These are phyloP conservation scores for Volvariella volvacea DNA, from an alignment of 1,284 basidiomycete genomes.

Conservation along the genomic window DNA sequence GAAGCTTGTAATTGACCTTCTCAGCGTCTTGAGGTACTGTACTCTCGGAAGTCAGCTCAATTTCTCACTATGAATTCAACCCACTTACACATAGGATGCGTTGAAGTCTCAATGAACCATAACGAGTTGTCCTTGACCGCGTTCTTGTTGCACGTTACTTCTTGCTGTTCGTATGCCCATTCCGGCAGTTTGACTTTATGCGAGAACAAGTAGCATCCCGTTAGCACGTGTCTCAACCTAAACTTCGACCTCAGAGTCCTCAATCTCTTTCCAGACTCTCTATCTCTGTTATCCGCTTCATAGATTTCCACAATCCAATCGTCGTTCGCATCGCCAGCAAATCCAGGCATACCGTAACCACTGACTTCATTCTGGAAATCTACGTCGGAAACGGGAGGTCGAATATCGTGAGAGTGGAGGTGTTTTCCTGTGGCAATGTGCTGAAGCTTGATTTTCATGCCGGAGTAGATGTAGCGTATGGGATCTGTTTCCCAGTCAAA, in stretches of 20 bases:
- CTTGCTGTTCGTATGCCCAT: conserved; percentile 98
- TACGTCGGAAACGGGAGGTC: conserved; percentile 95
- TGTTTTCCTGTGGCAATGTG: conserved; percentile 82
- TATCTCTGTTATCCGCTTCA: conserved; percentile 58
- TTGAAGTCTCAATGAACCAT: conserved; percentile 92
- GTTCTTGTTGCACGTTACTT: conserved; percentile 98
- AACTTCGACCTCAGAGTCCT: conserved; percentile 82
- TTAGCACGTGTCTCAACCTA: conserved; percentile 78
- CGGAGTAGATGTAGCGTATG: conserved; percentile 60
- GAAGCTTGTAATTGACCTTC: conserved; percentile 84
- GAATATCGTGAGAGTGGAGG: conserved; percentile 91
- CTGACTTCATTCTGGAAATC: conserved; percentile 99
- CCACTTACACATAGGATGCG: conserved; percentile 68
- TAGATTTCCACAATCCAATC: conserved; percentile 94
- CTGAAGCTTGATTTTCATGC: conserved; percentile 75
- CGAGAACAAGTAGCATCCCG: conserved; percentile 95
- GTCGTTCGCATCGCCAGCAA: conserved; percentile 86
- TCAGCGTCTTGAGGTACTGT: conserved; percentile 65
- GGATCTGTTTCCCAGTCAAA: conserved; percentile 54
- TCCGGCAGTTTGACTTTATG: conserved; percentile 97
- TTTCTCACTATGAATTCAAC: not conserved
- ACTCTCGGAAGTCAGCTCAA: too few species aligned
- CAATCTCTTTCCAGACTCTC: conserved; percentile 63
- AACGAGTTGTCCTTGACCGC: conserved; percentile 86
- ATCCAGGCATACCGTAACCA: conserved; percentile 87